A percentile compares a stretch with the other conserved stretches of the same genome.
phyloP scores from a whole-genome alignment of 768 basidiomycete genomes.

The Porphyrellus cyaneotinctus region DNA sequence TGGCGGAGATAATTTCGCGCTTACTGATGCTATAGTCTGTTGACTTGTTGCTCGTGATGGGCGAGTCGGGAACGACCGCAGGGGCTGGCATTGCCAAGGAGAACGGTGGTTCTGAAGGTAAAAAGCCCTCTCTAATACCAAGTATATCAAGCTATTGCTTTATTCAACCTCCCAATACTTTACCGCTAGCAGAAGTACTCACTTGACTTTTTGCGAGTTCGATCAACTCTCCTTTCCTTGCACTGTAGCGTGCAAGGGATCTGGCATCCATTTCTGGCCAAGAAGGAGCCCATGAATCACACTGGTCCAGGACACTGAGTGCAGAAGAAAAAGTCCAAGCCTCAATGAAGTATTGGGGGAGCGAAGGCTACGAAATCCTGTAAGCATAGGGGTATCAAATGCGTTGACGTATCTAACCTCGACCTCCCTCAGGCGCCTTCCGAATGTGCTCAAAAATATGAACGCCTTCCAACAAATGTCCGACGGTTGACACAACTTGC shows the following conservation, averaged over 20 bases:
- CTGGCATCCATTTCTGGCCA: conserved; percentile 44
- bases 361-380: conserved; percentile 36
- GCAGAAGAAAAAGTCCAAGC: conserved; percentile 93
- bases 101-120: conserved; percentile 75
- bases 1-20: conserved; percentile 53
- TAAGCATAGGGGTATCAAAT: conserved; percentile 16
- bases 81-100: conserved; percentile 40
- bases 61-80: conserved; percentile 7
- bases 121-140: conserved; percentile 66
- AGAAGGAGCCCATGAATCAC: conserved; percentile 63
- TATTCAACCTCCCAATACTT: not conserved
- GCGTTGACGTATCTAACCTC: conserved; percentile 46
- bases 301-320: conserved; percentile 76
- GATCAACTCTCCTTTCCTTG: conserved; percentile 82
- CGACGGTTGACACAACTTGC: conserved; percentile 58
- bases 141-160: conserved; percentile 72
- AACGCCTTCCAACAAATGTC: conserved; percentile 71
- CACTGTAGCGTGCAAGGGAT: conserved; percentile 52
- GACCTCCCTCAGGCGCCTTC: conserved; percentile 66
- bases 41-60: conserved; percentile 19
- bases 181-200: conserved; percentile 9
- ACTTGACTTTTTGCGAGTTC: conserved; percentile 90
- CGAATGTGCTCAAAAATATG: conserved; percentile 74
- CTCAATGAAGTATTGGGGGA: conserved; percentile 76
- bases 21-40: conserved; percentile 46